Evolutionary conservation across 2,329 filamentous ascomycete genomes (phyloP).

Genomic region (Claviceps cyperi): DNA sequence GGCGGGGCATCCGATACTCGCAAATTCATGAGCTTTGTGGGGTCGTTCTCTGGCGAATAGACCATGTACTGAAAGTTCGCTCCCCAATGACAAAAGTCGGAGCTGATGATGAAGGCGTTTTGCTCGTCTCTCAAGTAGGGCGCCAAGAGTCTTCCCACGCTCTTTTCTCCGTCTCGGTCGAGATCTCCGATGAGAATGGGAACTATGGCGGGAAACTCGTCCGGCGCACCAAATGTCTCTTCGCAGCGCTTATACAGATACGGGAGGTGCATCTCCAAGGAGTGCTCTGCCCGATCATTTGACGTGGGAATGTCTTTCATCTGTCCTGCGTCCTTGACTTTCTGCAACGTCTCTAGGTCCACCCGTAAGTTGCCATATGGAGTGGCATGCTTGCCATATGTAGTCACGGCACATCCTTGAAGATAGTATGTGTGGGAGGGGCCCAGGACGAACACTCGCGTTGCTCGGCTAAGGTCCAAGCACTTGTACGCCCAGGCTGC

Average conservation of each 20-base stretch:
- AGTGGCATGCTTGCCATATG: slow-evolving; percentile 55
- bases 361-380: slow-evolving; percentile 58
- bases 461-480: slow-evolving; percentile 67
- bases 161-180: slow-evolving; percentile 45
- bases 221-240: slow-evolving; percentile 31
- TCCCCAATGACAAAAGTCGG: slow-evolving; percentile 97
- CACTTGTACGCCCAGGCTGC: slow-evolving; percentile 91
- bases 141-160: slow-evolving; percentile 55
- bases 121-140: slow-evolving; percentile 62
- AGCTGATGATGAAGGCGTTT: slow-evolving; percentile 78
- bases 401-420: slow-evolving; percentile 59
- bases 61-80: slow-evolving; percentile 65
- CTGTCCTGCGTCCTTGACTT: slow-evolving; percentile 26
- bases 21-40: slow-evolving; percentile 26
- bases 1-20: slow-evolving; percentile 18
- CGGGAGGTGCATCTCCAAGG: slow-evolving; percentile 89
- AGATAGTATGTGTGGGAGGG: slow-evolving; percentile 85
- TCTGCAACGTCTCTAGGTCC: slow-evolving; percentile 40
- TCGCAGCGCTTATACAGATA: slow-evolving; percentile 71
- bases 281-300: slow-evolving; percentile 75
- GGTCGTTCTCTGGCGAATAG: slow-evolving; percentile 39
- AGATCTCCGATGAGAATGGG: slow-evolving; percentile 79
- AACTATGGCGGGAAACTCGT: slow-evolving; percentile 57
- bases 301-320: slow-evolving; percentile 42
- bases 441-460: slow-evolving; percentile 81